phyloP scores from a whole-genome alignment of 2,329 filamentous ascomycete species.

The Aureobasidium zeae region DNA sequence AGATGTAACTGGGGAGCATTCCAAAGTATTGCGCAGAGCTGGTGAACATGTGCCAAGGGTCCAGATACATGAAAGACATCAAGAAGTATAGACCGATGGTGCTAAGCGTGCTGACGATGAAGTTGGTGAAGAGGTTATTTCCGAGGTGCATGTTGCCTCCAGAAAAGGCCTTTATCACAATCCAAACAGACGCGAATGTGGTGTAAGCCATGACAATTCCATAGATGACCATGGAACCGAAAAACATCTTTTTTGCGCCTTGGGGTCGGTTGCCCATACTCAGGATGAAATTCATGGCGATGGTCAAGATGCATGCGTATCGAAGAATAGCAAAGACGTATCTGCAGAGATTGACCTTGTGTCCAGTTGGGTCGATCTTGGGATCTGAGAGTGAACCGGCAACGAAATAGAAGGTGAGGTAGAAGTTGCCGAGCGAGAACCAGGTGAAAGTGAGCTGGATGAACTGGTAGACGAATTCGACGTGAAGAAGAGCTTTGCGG shows the following conservation, averaged over 20 bases:
- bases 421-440: conserved; percentile 96
- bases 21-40: conserved; percentile 85
- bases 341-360: conserved; percentile 61
- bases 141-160: conserved; percentile 50
- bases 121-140: conserved; percentile 87
- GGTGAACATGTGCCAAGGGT: conserved; percentile 99
- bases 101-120: conserved; percentile 80
- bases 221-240: conserved; percentile 83
- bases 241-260: conserved; percentile 83
- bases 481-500: conserved; percentile 82
- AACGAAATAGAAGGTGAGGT: conserved; percentile 97
- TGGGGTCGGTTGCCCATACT: conserved; percentile 94
- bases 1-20: conserved; percentile 87
- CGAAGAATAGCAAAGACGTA: conserved; percentile 80
- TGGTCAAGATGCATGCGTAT: conserved; percentile 78
- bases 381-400: conserved; percentile 78
- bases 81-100: conserved; percentile 92
- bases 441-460: conserved; percentile 90
- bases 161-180: conserved; percentile 69
- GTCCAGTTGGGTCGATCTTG: conserved; percentile 75
- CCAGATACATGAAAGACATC: conserved; percentile 92
- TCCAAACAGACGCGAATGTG: conserved; percentile 78
- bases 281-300: conserved; percentile 90
- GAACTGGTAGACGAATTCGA: conserved; percentile 94
- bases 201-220: conserved; percentile 93